Evolutionary conservation across 2,329 filamentous ascomycete species (phyloP), one percentile per base, ranked within the genome.

Genomic region (Diaporthe citrichinensis): DNA sequence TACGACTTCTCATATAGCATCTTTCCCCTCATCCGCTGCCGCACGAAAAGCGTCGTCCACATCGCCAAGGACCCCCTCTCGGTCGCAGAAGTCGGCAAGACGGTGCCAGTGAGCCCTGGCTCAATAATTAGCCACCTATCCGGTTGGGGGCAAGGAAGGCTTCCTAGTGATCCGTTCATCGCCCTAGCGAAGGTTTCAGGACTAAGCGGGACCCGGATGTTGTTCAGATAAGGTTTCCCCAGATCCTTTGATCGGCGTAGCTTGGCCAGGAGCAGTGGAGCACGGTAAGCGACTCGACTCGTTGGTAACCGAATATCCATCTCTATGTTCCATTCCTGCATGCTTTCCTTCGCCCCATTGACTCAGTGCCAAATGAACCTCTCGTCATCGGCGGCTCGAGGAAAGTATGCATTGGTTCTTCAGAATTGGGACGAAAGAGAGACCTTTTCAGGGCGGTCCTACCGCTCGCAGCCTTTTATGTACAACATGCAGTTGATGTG

Each of bases 161-260:
- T 23, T 31, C 31, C 34, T 23, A 55, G 14, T 55, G 34, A 55
- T 55, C 49, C n/a, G 49, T 10, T 28, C 34, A 8, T 34, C n/a
- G 49, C 28, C 65, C 65, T 41, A 55, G 65, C 65, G 65, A 69
- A 55, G 65, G 65, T 69, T 69, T 69, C 65, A 55, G 12, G 39
- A 69, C 49, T 39, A 28, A 55, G 49, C 65, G 65, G 65, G 49
- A 69, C 49, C 49, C 65, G 65, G 49, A 41, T 55, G 34, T 41
- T 39, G n/a, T 69, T 34, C n/a, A 69, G 49, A 69, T 69, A 55
- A 69, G 65, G 49, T 69, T 69, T 69, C 65, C 65, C 65, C 65
- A 41, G 65, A 55, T 69, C 49, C 49, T 53, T 41, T 69, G 65
- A 53, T 68, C 31, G n/a, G 5, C 62, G 28, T 68, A 53, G 46